Evolutionary conservation across 345 rosid species (phyloP).

Genomic region (Angophora floribunda): DNA sequence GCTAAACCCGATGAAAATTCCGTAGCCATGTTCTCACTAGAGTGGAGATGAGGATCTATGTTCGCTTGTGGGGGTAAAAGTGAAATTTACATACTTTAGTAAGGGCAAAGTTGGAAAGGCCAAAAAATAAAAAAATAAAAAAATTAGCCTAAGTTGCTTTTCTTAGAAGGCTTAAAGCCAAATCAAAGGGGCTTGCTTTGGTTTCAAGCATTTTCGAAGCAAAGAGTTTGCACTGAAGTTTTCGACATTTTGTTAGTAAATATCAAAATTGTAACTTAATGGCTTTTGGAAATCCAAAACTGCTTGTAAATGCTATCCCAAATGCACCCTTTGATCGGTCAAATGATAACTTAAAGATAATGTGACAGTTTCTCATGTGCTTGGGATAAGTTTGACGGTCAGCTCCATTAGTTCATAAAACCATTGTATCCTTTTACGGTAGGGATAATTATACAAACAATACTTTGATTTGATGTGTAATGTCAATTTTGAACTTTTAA

Average conservation of each 20-base stretch:
- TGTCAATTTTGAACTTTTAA: too few species aligned
- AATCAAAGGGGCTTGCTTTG: background rate
- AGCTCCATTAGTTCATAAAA: background rate
- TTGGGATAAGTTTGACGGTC: background rate
- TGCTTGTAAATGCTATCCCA: background rate
- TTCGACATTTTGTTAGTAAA: too few species aligned
- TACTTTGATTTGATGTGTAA: too few species aligned
- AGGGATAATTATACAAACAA: too few species aligned
- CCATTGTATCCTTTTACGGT: background rate
- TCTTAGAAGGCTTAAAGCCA: background rate
- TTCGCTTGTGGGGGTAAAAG: background rate
- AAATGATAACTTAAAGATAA: background rate
- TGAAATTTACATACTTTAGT: background rate
- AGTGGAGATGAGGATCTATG: too few species aligned
- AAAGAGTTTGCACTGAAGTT: background rate
- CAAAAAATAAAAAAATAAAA: too few species aligned
- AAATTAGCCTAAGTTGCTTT: background rate
- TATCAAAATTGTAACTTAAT: too few species aligned
- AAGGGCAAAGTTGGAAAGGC: background rate
- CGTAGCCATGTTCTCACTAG: too few species aligned
- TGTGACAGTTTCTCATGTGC: background rate
- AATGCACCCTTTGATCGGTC: background rate
- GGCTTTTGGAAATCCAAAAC: too few species aligned
- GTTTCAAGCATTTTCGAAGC: background rate
- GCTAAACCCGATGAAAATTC: too few species aligned